A percentile compares a stretch with the other conserved stretches of the same genome.
Conservation (phyloP, 208 protist species). For the Acanthamoeba lenticulata region DNA sequence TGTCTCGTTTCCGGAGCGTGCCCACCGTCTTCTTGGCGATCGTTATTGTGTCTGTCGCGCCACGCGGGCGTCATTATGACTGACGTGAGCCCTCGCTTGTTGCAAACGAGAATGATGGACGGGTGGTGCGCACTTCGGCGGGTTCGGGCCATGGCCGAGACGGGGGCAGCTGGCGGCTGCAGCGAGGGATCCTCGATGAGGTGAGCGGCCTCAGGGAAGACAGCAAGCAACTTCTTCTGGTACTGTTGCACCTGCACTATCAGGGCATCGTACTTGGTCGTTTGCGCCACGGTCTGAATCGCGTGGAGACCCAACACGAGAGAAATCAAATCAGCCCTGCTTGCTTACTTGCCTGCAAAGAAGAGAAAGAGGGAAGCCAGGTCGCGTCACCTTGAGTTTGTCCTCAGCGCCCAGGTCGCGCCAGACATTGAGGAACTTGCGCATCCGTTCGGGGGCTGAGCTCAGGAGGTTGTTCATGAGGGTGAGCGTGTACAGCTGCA, state of each 20-base stretch:
- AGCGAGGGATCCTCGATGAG: conserved; percentile 10
- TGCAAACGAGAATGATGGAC: neutral
- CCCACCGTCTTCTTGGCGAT: conserved; percentile 28
- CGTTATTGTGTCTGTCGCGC: neutral
- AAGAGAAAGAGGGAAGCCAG: neutral
- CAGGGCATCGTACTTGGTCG: conserved; percentile 32
- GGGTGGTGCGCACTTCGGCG: neutral
- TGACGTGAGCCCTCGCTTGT: too few relatives aligned
- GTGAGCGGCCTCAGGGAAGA: conserved; percentile 33
- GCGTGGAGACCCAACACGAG: neutral
- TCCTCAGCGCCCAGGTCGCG: conserved; percentile 36
- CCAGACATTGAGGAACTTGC: conserved; percentile 57
- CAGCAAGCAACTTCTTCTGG: conserved; percentile 34
- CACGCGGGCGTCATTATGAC: too few relatives aligned
- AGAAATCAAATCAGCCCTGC: neutral
- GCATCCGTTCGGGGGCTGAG: neutral
- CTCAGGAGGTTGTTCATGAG: conserved; percentile 58
- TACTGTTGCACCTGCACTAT: conserved; percentile 25
- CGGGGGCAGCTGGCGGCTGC: neutral
- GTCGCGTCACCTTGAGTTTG: neutral
- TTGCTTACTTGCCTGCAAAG: neutral
- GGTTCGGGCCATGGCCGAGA: neutral
- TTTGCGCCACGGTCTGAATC: neutral
- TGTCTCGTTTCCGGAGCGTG: neutral
- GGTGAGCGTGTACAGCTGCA: conserved; percentile 10